Evolutionary conservation across 305 asterid species (phyloP).

Genomic region (Salvia sclarea): DNA sequence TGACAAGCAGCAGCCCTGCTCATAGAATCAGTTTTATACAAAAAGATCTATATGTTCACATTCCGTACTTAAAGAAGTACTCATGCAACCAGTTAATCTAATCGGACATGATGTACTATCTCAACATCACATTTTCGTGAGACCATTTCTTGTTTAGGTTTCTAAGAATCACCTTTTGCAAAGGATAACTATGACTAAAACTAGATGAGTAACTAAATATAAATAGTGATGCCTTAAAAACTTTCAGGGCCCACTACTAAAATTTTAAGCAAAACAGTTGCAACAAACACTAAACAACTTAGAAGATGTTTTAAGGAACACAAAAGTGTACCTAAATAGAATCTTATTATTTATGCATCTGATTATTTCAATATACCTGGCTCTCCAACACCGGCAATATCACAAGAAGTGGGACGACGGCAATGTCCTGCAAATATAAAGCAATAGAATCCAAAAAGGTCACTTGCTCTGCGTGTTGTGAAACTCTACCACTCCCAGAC

Average conservation of each 20-base stretch:
- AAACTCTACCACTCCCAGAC: conserved; percentile 35
- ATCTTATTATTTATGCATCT: conserved; percentile 26
- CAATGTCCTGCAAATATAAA: conserved; percentile 86
- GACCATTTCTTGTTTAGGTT: neutral
- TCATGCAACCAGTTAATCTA: conserved; percentile 1
- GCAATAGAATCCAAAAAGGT: conserved; percentile 40
- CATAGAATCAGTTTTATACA: neutral
- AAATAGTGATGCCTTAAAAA: neutral
- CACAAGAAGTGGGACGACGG: conserved; percentile 97
- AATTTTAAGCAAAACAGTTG: neutral
- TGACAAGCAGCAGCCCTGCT: conserved; percentile 5
- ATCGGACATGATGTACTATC: neutral
- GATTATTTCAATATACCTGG: conserved; percentile 61
- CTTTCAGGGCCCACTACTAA: neutral
- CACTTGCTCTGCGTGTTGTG: conserved; percentile 35
- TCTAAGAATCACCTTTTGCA: neutral
- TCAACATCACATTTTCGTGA: conserved; percentile 2
- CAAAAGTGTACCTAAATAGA: conserved; percentile 12
- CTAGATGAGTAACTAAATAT: neutral
- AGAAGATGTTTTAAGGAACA: conserved; percentile 13
- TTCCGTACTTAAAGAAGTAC: neutral
- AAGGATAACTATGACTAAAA: neutral
- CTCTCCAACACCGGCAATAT: conserved; percentile 94
- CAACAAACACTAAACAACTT: neutral
- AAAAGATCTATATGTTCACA: neutral